phyloP scores from a whole-genome alignment of 192 early-diverging fungal genomes.

The Oehlia diaphana region DNA sequence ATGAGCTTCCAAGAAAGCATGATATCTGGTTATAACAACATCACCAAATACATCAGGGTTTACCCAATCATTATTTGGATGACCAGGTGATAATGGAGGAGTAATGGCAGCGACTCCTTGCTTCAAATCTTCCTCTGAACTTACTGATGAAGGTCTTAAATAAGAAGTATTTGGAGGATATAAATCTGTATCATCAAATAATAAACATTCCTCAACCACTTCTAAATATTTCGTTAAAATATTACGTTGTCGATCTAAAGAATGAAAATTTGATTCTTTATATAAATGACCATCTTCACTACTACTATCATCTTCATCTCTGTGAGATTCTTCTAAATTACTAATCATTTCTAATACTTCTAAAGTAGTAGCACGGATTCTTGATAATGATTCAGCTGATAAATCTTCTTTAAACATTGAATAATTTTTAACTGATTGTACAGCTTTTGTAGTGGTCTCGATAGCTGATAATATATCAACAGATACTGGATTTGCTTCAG shows the following conservation, averaged over 20 bases:
- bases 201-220: constrained; percentile 45
- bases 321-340: constrained; percentile 45
- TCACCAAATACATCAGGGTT: constrained; percentile 32
- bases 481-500: constrained; percentile 34
- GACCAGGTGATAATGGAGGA: not conserved
- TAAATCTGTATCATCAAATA: constrained; percentile 22
- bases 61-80: constrained; percentile 36
- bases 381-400: constrained; percentile 34
- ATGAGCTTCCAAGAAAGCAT: constrained; percentile 50
- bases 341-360: constrained; percentile 50
- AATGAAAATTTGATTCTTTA: constrained; percentile 41
- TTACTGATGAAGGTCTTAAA: not conserved
- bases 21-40: constrained; percentile 44
- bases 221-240: constrained; percentile 50
- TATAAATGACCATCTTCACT: constrained; percentile 52
- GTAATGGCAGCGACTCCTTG: not conserved
- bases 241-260: constrained; percentile 44
- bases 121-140: constrained; percentile 13
- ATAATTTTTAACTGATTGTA: constrained; percentile 55
- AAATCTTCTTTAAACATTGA: constrained; percentile 50
- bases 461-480: constrained; percentile 49
- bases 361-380: constrained; percentile 46
- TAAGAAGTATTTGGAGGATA: constrained; percentile 24
- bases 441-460: constrained; percentile 50
- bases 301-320: constrained; percentile 37